A percentile compares a stretch with the other conserved stretches of the same genome.
Evolutionary conservation across 2,329 filamentous ascomycete species (phyloP).

Genomic region (Trichophyton rubrum): DNA sequence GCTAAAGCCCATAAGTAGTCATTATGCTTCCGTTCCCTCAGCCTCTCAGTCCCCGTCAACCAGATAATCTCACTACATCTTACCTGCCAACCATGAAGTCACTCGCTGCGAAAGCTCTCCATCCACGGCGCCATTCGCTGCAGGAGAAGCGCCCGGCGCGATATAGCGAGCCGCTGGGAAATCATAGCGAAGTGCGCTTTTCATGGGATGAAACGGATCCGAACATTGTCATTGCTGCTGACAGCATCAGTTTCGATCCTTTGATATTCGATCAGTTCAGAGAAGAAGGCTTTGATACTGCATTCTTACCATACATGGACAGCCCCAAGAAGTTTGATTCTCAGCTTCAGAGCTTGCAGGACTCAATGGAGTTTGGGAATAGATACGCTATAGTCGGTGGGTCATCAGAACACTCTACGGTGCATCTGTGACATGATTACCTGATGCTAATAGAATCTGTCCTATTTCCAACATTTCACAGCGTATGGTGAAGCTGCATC

Average conservation of each 20-base stretch:
- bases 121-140: background rate
- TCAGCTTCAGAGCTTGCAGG: constrained; percentile 39
- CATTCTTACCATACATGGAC: constrained; percentile 45
- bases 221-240: constrained; percentile 27
- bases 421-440: too few species aligned
- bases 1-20: background rate
- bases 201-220: constrained; percentile 68
- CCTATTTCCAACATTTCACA: constrained; percentile 19
- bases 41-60: background rate
- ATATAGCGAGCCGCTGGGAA: background rate
- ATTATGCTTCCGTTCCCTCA: background rate
- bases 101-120: background rate
- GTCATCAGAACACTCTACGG: constrained; percentile 5
- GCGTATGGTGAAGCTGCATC: constrained; percentile 52
- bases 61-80: background rate
- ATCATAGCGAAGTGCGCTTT: constrained; percentile 30
- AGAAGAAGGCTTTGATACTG: constrained; percentile 47
- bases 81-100: background rate
- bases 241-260: constrained; percentile 8
- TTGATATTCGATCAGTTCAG: constrained; percentile 9
- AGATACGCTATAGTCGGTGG: constrained; percentile 51
- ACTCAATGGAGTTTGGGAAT: constrained; percentile 45
- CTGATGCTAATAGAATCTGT: too few species aligned
- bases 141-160: background rate
- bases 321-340: constrained; percentile 40